These are phyloP conservation scores for Umbelopsis sp. DNA, from an alignment of 371 early-diverging fungal genomes.

Conservation along the genomic window DNA sequence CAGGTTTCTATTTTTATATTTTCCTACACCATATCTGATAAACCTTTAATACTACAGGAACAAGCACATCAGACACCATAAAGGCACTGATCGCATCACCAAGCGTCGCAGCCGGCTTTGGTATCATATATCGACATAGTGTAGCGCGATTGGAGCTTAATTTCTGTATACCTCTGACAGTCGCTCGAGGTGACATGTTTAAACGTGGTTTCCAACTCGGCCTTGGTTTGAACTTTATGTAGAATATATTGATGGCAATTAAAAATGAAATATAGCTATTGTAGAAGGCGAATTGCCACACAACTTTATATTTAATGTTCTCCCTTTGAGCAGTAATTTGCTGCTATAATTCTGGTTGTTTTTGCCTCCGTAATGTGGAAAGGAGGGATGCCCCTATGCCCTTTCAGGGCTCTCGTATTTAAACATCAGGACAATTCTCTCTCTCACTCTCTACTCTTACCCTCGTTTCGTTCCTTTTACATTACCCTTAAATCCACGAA, in stretches of 20 bases:
- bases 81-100: conserved; percentile 57
- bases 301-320: no score
- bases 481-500: no score
- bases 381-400: conserved; percentile 11
- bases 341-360: background rate
- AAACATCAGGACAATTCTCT: background rate
- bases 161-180: conserved; percentile 83
- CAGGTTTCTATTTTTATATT: background rate
- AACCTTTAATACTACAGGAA: conserved; percentile 7
- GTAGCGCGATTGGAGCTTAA: conserved; percentile 89
- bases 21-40: background rate
- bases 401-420: background rate
- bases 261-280: conserved; percentile 2
- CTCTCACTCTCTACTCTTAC: background rate
- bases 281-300: background rate
- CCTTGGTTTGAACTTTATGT: conserved; percentile 85
- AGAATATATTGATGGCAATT: conserved; percentile 24
- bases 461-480: background rate
- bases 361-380: background rate
- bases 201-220: conserved; percentile 87
- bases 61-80: conserved; percentile 33
- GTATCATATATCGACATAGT: conserved; percentile 86
- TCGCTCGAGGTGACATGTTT: conserved; percentile 71
- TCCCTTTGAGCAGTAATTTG: background rate
- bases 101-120: conserved; percentile 73